phyloP scores from a whole-genome alignment of 73 alveolate genomes.

The Uronychia setigera region DNA sequence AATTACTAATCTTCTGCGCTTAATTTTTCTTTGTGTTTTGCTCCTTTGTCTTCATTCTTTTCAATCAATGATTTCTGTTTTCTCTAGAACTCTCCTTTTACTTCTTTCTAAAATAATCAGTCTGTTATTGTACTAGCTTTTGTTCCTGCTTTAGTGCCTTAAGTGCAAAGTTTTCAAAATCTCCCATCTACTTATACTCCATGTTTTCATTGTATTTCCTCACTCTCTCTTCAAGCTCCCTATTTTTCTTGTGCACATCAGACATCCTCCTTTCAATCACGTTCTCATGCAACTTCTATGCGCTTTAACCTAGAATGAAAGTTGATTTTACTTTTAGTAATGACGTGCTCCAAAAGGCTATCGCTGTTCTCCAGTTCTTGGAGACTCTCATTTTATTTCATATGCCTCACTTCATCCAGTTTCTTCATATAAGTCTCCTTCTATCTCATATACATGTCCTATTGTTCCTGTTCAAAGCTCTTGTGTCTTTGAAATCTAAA shows the following conservation, averaged over 20 bases:
- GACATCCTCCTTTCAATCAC: not conserved
- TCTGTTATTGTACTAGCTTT: not conserved
- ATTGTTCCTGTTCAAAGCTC: not conserved
- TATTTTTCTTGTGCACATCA: slow-evolving; percentile 6
- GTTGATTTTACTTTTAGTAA: not conserved
- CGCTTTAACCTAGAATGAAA: not conserved
- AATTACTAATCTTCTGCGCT: not conserved
- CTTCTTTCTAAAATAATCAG: not conserved
- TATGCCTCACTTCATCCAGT: slow-evolving; percentile 5
- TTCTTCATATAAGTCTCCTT: not conserved
- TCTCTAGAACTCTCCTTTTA: not conserved
- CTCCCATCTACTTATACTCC: not conserved
- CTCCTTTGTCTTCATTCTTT: not conserved
- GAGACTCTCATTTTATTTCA: not conserved
- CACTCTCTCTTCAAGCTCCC: not conserved
- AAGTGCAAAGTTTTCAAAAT: not conserved
- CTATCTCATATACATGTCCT: slow-evolving; percentile 15
- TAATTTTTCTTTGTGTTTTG: not conserved
- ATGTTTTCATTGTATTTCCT: not conserved
- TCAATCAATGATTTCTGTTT: not conserved
- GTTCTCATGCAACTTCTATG: not conserved
- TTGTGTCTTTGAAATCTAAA: not conserved
- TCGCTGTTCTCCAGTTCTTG: not conserved
- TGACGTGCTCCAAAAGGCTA: not conserved
- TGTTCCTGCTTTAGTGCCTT: not conserved